A percentile compares a stretch with the other conserved stretches of the same genome.
phyloP scores from a whole-genome alignment of 139 green algal genomes.

The Chlorella sp. region DNA sequence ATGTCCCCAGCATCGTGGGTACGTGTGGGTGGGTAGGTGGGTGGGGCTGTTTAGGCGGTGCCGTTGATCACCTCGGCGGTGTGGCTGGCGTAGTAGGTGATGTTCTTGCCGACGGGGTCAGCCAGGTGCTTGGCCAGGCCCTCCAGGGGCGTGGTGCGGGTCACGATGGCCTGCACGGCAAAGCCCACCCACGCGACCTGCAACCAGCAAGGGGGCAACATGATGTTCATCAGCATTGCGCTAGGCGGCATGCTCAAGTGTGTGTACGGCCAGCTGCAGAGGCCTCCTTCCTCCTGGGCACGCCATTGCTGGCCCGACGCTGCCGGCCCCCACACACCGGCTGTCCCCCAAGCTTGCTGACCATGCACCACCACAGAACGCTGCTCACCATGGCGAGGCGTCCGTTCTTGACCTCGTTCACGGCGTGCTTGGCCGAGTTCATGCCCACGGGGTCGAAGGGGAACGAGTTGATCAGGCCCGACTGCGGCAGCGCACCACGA shows the following conservation, averaged over 20 bases:
- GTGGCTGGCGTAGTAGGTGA: conserved; percentile 48
- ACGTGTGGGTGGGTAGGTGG: no score
- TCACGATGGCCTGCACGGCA: conserved; percentile 34
- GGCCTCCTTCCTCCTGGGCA: no score
- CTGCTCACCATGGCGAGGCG: conserved; percentile 80
- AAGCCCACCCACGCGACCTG: background rate
- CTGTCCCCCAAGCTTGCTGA: no score
- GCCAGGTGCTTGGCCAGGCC: conserved; percentile 54
- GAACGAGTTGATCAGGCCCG: conserved; percentile 75
- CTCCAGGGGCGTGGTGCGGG: conserved; percentile 50
- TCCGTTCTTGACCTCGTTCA: conserved; percentile 98
- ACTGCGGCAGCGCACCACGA: no score
- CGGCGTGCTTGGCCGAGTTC: conserved; percentile 67
- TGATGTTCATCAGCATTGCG: no score
- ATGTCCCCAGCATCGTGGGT: no score
- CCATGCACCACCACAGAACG: no score
- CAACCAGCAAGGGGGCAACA: no score
- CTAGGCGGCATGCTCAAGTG: no score
- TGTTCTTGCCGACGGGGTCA: conserved; percentile 59
- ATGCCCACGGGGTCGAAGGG: conserved; percentile 81
- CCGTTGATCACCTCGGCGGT: conserved; percentile 25
- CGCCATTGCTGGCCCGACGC: no score
- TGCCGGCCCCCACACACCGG: no score
- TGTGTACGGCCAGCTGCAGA: no score
- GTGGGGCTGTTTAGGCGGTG: conserved; percentile 4